Conservation (phyloP, 495 filamentous ascomycete genomes). For the Antarctomyces pellizariae region DNA sequence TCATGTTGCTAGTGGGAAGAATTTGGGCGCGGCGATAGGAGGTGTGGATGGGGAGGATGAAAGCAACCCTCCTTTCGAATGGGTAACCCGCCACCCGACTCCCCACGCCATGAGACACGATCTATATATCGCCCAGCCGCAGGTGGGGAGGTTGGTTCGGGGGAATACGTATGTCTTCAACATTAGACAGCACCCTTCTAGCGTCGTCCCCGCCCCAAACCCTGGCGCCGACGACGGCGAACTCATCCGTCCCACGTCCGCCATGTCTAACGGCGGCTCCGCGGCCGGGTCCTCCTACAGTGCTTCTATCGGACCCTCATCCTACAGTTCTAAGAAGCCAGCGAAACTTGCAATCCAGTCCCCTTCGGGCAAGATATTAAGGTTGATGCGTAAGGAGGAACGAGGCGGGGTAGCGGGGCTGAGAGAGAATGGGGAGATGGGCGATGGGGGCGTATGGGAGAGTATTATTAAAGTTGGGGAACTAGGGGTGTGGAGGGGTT, state of each 20-base stretch:
- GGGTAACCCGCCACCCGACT: slow-evolving; percentile 79
- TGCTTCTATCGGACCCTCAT: slow-evolving; percentile 15
- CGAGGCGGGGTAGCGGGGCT: slow-evolving; percentile 16
- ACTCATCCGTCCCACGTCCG: slow-evolving; percentile 49
- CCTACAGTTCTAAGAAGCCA: slow-evolving; percentile 38
- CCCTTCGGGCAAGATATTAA: slow-evolving; percentile 82
- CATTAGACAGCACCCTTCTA: slow-evolving; percentile 76
- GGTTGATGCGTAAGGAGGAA: slow-evolving; percentile 76
- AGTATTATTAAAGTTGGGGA: slow-evolving; percentile 95
- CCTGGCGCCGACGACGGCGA: slow-evolving; percentile 34
- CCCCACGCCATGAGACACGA: slow-evolving; percentile 93
- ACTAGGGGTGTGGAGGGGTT: slow-evolving; percentile 68
- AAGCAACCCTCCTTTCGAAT: slow-evolving; percentile 82
- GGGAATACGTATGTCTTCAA: slow-evolving; percentile 98
- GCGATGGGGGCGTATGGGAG: slow-evolving; percentile 78
- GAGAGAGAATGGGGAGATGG: slow-evolving; percentile 31
- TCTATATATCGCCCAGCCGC: slow-evolving; percentile 86
- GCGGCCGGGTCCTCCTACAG: slow-evolving; percentile 30
- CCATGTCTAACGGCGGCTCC: slow-evolving; percentile 50
- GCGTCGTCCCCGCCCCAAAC: slow-evolving; percentile 24
- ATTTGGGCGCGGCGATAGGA: too few species aligned
- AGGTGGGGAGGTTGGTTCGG: slow-evolving; percentile 62
- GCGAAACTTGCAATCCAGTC: slow-evolving; percentile 92
- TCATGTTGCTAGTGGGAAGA: too few species aligned
- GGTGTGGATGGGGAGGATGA: too few species aligned